These are phyloP conservation scores for Calonectria hawksworthii DNA, from an alignment of 2,329 filamentous ascomycete genomes.

Conservation along the genomic window DNA sequence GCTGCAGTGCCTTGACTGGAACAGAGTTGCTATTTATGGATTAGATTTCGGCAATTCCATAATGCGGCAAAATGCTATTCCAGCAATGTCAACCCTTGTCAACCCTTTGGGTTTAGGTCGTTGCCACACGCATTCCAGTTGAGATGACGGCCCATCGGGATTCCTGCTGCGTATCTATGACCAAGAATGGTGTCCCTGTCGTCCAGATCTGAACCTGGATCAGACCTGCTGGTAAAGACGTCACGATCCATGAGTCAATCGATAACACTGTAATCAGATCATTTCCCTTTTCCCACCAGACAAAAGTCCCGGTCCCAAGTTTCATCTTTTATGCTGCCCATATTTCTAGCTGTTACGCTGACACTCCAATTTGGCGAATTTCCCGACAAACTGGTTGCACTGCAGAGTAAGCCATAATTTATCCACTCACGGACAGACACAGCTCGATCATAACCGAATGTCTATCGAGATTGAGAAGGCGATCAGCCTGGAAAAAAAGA, in stretches of 20 bases:
- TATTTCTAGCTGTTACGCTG: neutral
- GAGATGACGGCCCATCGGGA: neutral
- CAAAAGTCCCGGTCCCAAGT: neutral
- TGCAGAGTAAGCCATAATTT: neutral
- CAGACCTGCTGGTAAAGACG: neutral
- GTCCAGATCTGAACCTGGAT: neutral
- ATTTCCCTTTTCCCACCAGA: neutral
- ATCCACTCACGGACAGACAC: neutral
- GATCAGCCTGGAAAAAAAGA: neutral
- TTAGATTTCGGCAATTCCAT: neutral
- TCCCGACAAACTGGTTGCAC: neutral
- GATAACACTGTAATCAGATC: neutral
- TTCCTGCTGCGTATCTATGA: neutral
- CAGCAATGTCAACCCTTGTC: neutral
- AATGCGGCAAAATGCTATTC: neutral
- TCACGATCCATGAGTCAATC: neutral
- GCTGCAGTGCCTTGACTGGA: neutral
- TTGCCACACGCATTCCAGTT: neutral
- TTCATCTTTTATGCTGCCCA: neutral
- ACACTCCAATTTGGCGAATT: neutral
- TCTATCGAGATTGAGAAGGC: constrained; percentile 6
- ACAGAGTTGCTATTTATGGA: neutral
- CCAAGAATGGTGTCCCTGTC: neutral
- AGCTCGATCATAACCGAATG: neutral
- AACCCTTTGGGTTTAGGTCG: neutral